These are phyloP conservation scores for Lasiodiplodia gonubiensis DNA, from an alignment of 2,329 filamentous ascomycete genomes.

Conservation along the genomic window DNA sequence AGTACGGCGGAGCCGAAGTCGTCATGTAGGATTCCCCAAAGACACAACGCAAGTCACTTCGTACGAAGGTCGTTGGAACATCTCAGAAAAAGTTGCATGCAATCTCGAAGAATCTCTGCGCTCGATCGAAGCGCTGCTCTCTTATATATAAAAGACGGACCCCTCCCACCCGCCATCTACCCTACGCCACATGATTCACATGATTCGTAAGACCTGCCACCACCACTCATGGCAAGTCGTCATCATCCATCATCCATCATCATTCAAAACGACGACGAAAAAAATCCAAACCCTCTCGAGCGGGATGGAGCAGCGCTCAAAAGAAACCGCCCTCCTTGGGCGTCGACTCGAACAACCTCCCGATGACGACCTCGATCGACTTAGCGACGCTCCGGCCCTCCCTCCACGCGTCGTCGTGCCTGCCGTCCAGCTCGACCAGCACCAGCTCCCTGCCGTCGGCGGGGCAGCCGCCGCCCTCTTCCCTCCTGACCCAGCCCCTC, in stretches of 20 bases:
- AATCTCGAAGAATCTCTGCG: background rate
- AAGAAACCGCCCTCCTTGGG: constrained; percentile 12
- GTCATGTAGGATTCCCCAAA: too few species aligned
- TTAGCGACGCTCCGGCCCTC: constrained; percentile 63
- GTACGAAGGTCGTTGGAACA: too few species aligned
- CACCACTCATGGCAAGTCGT: too few species aligned
- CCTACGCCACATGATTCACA: background rate
- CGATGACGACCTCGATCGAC: constrained; percentile 41
- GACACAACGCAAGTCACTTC: too few species aligned
- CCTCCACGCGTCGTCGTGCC: constrained; percentile 69
- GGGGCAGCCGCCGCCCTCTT: constrained; percentile 36
- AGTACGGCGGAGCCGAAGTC: too few species aligned
- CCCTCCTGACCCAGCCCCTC: constrained; percentile 44
- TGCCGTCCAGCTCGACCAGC: constrained; percentile 58
- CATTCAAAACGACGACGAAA: too few species aligned
- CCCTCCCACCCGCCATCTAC: background rate
- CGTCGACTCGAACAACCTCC: constrained; percentile 29
- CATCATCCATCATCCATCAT: background rate
- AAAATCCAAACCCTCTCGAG: too few species aligned
- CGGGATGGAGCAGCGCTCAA: too few species aligned
- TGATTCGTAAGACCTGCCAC: too few species aligned
- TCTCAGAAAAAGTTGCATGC: background rate
- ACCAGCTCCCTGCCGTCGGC: constrained; percentile 39
- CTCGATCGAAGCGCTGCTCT: background rate
- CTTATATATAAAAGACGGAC: background rate